phyloP scores from a whole-genome alignment of 2,329 filamentous ascomycete species.

The Penicillium sp. region DNA sequence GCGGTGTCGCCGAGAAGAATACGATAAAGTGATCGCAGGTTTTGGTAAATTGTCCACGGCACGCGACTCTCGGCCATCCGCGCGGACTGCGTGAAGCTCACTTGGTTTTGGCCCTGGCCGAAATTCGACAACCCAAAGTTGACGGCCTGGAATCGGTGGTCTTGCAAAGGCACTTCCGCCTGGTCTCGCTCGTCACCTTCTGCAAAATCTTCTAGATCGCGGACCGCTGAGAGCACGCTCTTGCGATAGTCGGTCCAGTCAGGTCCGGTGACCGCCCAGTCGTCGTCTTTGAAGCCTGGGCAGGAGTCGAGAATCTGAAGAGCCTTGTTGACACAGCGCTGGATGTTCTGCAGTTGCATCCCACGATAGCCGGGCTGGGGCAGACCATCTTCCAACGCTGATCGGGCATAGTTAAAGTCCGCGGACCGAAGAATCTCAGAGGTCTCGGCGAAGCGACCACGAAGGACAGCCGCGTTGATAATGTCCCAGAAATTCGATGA shows the following conservation, averaged over 20 bases:
- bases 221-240: slow-evolving; percentile 67
- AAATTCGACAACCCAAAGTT: slow-evolving; percentile 48
- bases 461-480: slow-evolving; percentile 71
- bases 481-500: slow-evolving; percentile 84
- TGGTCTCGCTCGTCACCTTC: slow-evolving; percentile 66
- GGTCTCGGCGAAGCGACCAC: slow-evolving; percentile 70
- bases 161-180: slow-evolving; percentile 39
- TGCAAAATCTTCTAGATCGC: slow-evolving; percentile 73
- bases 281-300: slow-evolving; percentile 61
- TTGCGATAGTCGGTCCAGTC: slow-evolving; percentile 86
- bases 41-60: slow-evolving; percentile 88
- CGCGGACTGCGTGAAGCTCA: slow-evolving; percentile 66
- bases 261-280: slow-evolving; percentile 81
- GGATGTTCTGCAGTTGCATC: slow-evolving; percentile 74
- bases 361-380: slow-evolving; percentile 71
- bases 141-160: slow-evolving; percentile 49
- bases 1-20: slow-evolving; percentile 75
- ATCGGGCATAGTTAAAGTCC: slow-evolving; percentile 75
- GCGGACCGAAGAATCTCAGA: slow-evolving; percentile 70
- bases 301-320: slow-evolving; percentile 71
- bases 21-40: slow-evolving; percentile 75
- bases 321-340: slow-evolving; percentile 68
- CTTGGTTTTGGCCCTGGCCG: slow-evolving; percentile 52
- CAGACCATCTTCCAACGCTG: slow-evolving; percentile 62
- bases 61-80: slow-evolving; percentile 80